Evolutionary conservation across 2,329 filamentous ascomycete species (phyloP), one percentile per base, ranked within the genome.

Genomic region (Cladobotryum protrusum): DNA sequence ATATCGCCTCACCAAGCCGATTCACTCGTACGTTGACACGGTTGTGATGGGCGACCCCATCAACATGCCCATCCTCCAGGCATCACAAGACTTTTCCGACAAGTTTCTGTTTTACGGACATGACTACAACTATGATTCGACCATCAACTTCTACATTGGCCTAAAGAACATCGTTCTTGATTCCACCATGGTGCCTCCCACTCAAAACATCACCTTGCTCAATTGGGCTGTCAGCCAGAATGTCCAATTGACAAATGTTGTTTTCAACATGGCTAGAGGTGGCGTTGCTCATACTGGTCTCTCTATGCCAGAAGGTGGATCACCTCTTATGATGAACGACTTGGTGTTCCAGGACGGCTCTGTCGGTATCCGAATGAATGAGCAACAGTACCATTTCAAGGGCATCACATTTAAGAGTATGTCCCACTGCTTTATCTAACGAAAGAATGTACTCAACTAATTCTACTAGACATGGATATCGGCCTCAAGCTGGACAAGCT

Each of bases 341-440:
- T 43, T 61, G 55, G 56, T 55, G 11, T 64, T 67, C 54, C 59
- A 58, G n/a, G 66, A 61, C 32, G 66, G 65, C 11, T 55, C 56
- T 17, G 56, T 66, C 15, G 67, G 64, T 4, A 57, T 68, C 20
- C 52, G 55, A 29, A 53, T 65, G 19, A 59, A 56, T 2, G 64
- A 62, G 47, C 63, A 68, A 57, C 65, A 67, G 53, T 68, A 66
- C 43, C 56, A 64, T 17, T 61, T 68, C 48, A 69, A 68, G 50
- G 56, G 54, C 41, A 50, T 66, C 17, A 54, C 45, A 5, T 67
- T 67, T 50, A 61, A 61, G 44, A 61, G 61, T 63, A 56, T 39
- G 45, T 34, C 17, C n/a, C 2, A 29, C 3, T 6, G 4, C 3
- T 1, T 11, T 36, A 1, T n/a, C 15, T 20, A 12, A 6, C 6